Conservation (phyloP, 2,329 filamentous ascomycete species). For the Graphilbum sp. region DNA sequence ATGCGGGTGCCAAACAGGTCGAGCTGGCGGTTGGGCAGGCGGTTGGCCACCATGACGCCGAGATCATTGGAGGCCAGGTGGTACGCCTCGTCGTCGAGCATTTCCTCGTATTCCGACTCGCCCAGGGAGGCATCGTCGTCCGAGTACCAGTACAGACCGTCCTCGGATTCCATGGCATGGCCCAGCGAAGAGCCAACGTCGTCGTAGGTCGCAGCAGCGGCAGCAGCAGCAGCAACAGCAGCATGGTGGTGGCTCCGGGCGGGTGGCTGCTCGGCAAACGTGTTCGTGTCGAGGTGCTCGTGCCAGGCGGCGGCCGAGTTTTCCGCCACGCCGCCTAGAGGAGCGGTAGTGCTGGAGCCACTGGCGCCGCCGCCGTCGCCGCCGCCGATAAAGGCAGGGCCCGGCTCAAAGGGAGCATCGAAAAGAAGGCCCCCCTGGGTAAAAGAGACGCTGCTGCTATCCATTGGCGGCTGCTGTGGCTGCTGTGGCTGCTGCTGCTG, state of each 20-base stretch:
- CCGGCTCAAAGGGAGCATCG: background rate
- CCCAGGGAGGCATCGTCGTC: slow-evolving; percentile 47
- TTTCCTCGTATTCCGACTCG: slow-evolving; percentile 42
- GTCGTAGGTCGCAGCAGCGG: no score
- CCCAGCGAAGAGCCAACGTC: no score
- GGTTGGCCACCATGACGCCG: slow-evolving; percentile 21
- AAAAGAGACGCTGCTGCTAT: background rate
- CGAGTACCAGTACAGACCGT: slow-evolving; percentile 29
- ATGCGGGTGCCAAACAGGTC: slow-evolving; percentile 28
- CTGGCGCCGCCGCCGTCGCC: no score
- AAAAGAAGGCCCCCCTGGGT: background rate
- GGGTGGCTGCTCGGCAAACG: no score
- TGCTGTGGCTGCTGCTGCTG: background rate
- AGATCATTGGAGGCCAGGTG: slow-evolving; percentile 22
- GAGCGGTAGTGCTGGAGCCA: no score
- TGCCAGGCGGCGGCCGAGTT: no score
- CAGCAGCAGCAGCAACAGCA: no score
- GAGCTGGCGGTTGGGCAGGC: slow-evolving; percentile 16
- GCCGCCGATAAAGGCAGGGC: no score
- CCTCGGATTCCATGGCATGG: background rate
- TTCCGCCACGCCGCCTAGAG: no score
- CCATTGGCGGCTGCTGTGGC: background rate
- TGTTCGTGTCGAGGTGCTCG: no score
- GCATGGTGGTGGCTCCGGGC: no score
- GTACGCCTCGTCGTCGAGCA: slow-evolving; percentile 19